phyloP scores from a whole-genome alignment of 1,139 yeast genomes.

The Magnusiomyces paraingens region DNA sequence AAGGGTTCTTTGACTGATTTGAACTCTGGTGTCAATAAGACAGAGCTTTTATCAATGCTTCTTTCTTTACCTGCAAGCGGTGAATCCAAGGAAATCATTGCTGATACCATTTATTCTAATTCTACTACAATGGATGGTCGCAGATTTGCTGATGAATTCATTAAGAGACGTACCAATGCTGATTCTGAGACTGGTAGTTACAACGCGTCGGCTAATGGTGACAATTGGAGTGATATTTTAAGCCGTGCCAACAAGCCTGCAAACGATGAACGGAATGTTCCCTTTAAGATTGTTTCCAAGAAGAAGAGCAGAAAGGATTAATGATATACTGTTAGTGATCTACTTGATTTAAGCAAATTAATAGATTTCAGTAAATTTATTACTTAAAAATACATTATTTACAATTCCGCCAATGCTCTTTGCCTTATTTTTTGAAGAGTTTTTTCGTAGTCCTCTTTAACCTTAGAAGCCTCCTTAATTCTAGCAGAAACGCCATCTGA shows the following conservation, averaged over 20 bases:
- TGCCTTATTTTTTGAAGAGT: slow-evolving; percentile 21
- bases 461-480: slow-evolving; percentile 49
- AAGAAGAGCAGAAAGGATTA: slow-evolving; percentile 38
- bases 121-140: slow-evolving; percentile 94
- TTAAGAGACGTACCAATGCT: slow-evolving; percentile 67
- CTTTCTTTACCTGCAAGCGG: slow-evolving; percentile 66
- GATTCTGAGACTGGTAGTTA: not conserved
- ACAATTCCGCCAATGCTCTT: slow-evolving; percentile 18
- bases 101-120: slow-evolving; percentile 87
- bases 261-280: slow-evolving; percentile 69
- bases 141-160: slow-evolving; percentile 84
- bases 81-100: slow-evolving; percentile 78
- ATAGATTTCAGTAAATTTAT: slow-evolving; percentile 1
- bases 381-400: not conserved
- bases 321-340: not conserved
- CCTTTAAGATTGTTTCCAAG: slow-evolving; percentile 61
- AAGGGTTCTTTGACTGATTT: slow-evolving; percentile 61
- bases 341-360: slow-evolving; percentile 3
- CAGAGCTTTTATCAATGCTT: slow-evolving; percentile 71
- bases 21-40: slow-evolving; percentile 55
- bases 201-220: not conserved
- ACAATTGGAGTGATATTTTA: slow-evolving; percentile 45
- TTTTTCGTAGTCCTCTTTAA: slow-evolving; percentile 26
- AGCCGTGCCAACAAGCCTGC: slow-evolving; percentile 43
- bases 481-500: slow-evolving; percentile 88